These are phyloP conservation scores for Uncinocarpus reesii DNA, from an alignment of 2,329 filamentous ascomycete species.

Conservation along the genomic window DNA sequence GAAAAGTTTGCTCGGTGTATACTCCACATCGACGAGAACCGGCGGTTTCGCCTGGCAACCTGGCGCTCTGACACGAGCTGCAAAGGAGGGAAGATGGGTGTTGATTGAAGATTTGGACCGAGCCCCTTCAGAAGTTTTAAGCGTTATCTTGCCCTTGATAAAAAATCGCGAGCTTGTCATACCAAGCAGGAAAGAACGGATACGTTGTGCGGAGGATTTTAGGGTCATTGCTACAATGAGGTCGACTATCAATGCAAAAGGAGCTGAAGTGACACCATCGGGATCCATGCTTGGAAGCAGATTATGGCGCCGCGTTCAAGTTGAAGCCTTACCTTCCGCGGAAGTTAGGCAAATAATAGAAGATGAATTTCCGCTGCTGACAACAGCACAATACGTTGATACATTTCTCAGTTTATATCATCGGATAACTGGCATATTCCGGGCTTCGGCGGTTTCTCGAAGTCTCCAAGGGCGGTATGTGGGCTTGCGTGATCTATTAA, in stretches of 20 bases:
- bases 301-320: slow-evolving; percentile 70
- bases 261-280: slow-evolving; percentile 60
- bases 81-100: slow-evolving; percentile 90
- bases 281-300: slow-evolving; percentile 66
- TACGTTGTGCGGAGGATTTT: slow-evolving; percentile 75
- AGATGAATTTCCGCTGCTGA: slow-evolving; percentile 58
- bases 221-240: slow-evolving; percentile 86
- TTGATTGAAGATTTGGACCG: slow-evolving; percentile 94
- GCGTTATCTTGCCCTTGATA: slow-evolving; percentile 81
- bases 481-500: slow-evolving; percentile 70
- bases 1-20: slow-evolving; percentile 89
- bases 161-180: slow-evolving; percentile 86
- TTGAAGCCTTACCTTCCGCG: slow-evolving; percentile 53
- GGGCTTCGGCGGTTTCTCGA: slow-evolving; percentile 30
- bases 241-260: slow-evolving; percentile 53
- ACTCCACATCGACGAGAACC: slow-evolving; percentile 76
- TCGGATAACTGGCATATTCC: slow-evolving; percentile 32
- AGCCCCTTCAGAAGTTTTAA: slow-evolving; percentile 88
- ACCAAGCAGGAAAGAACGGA: slow-evolving; percentile 74
- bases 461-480: slow-evolving; percentile 45
- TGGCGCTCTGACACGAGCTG: slow-evolving; percentile 85
- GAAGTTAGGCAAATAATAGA: slow-evolving; percentile 69
- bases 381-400: slow-evolving; percentile 40
- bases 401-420: slow-evolving; percentile 50
- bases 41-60: slow-evolving; percentile 88